These are phyloP conservation scores for Fusarium sp. DNA, from an alignment of 2,329 filamentous ascomycete species.

Conservation along the genomic window DNA sequence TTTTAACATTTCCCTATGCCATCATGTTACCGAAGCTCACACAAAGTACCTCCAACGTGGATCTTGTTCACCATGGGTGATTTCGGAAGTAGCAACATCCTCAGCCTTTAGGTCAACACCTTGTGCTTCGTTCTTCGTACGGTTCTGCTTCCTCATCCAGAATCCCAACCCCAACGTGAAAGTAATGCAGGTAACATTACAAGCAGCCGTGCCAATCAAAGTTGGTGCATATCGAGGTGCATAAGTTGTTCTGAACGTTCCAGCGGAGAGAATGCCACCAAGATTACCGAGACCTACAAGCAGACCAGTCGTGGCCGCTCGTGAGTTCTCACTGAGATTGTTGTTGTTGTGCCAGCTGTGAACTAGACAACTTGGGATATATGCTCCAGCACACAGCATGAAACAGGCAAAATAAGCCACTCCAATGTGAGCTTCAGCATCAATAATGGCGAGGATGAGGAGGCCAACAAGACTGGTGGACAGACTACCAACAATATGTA, in stretches of 20 bases:
- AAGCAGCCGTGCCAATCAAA: constrained; percentile 56
- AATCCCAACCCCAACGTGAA: constrained; percentile 31
- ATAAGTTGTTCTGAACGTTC: constrained; percentile 60
- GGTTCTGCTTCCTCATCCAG: constrained; percentile 14
- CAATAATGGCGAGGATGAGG: not conserved
- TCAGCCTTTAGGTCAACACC: not conserved
- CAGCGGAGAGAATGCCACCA: constrained; percentile 58
- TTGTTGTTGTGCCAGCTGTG: constrained; percentile 66
- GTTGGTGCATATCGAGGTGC: constrained; percentile 62
- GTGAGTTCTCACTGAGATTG: constrained; percentile 59
- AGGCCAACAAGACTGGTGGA: not conserved
- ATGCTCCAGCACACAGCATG: constrained; percentile 58
- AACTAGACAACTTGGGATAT: constrained; percentile 60
- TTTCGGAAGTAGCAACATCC: constrained; percentile 2
- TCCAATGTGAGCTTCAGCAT: constrained; percentile 39
- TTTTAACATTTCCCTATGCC: rapidly evolving
- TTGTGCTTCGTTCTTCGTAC: not conserved
- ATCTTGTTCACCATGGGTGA: not conserved
- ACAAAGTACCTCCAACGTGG: constrained; percentile 3
- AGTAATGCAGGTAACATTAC: constrained; percentile 37
- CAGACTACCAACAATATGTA: not conserved
- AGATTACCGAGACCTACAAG: constrained; percentile 62
- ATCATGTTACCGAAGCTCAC: rapidly evolving
- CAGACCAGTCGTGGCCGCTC: constrained; percentile 61
- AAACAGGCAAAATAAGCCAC: constrained; percentile 64